Evolutionary conservation across 495 filamentous ascomycete genomes (phyloP).

Genomic region (Aspergillus indologenus): DNA sequence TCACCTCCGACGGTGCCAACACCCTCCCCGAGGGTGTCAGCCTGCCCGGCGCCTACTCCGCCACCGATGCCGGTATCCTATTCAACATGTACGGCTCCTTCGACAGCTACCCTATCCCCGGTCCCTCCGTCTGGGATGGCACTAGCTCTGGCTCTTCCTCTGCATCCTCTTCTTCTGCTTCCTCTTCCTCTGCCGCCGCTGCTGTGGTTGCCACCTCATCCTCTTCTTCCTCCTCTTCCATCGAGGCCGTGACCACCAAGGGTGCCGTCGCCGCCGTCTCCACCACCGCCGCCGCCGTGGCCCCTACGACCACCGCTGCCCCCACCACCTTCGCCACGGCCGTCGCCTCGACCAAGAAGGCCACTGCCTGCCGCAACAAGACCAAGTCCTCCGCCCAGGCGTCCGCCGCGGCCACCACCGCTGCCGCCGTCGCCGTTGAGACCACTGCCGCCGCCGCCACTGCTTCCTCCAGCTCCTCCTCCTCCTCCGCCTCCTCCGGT

Average conservation of each 20-base stretch:
- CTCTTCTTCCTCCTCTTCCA: constrained; percentile 8
- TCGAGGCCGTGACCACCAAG: constrained; percentile 4
- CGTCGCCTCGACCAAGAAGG: constrained; percentile 1
- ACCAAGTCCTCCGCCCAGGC: not conserved
- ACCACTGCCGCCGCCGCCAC: constrained; percentile 9
- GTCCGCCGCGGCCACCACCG: not conserved
- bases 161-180: constrained; percentile 2
- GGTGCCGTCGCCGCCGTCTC: constrained; percentile 4
- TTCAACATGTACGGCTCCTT: constrained; percentile 23
- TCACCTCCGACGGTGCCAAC: constrained; percentile 21
- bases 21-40: constrained; percentile 21
- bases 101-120: constrained; percentile 23
- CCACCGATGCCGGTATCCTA: constrained; percentile 20
- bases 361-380: constrained; percentile 1
- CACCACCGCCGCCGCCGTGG: constrained; percentile 3
- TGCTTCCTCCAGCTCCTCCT: not conserved
- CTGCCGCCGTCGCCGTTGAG: not conserved
- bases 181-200: constrained; percentile 5
- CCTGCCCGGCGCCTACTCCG: constrained; percentile 22
- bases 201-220: no score
- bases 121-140: constrained; percentile 26
- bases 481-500: constrained; percentile 2
- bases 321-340: constrained; percentile 13
- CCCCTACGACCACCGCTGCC: constrained; percentile 1
- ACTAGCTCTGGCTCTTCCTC: constrained; percentile 14